phyloP scores from a whole-genome alignment of 805 yeast genomes.

The Suhomyces sp. region DNA sequence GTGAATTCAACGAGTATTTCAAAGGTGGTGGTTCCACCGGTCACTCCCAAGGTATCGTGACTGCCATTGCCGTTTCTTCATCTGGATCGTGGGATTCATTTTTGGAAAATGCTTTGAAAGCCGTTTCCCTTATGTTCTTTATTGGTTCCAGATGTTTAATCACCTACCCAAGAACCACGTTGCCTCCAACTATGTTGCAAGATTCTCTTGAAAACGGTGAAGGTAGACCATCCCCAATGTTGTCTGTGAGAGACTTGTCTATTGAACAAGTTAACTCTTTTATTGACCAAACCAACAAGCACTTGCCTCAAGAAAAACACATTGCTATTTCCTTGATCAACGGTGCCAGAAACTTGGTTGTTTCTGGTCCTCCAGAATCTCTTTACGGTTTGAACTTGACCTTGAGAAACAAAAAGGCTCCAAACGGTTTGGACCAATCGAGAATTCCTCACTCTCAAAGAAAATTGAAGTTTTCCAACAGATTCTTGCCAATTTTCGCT shows the following conservation, averaged over 20 bases:
- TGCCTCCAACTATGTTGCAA: conserved; percentile 89
- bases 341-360: conserved; percentile 94
- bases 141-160: conserved; percentile 90
- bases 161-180: conserved; percentile 87
- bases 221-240: conserved; percentile 97
- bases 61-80: conserved; percentile 87
- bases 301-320: conserved; percentile 88
- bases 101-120: conserved; percentile 65
- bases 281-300: conserved; percentile 86
- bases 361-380: conserved; percentile 97
- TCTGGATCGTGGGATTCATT: conserved; percentile 83
- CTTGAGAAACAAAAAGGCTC: conserved; percentile 91
- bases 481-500: conserved; percentile 91
- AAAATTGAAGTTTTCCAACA: conserved; percentile 86
- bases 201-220: conserved; percentile 93
- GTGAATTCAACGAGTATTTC: conserved; percentile 69
- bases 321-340: conserved; percentile 87
- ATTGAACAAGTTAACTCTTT: conserved; percentile 72
- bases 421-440: conserved; percentile 91
- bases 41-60: conserved; percentile 88
- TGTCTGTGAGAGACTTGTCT: conserved; percentile 86
- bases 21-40: conserved; percentile 67
- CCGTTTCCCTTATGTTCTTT: conserved; percentile 83
- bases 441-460: conserved; percentile 92
- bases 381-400: conserved; percentile 91